A percentile compares a stretch with the other conserved stretches of the same genome.
Conservation (phyloP, 331 rosid species). For the Cydonia oblonga region DNA sequence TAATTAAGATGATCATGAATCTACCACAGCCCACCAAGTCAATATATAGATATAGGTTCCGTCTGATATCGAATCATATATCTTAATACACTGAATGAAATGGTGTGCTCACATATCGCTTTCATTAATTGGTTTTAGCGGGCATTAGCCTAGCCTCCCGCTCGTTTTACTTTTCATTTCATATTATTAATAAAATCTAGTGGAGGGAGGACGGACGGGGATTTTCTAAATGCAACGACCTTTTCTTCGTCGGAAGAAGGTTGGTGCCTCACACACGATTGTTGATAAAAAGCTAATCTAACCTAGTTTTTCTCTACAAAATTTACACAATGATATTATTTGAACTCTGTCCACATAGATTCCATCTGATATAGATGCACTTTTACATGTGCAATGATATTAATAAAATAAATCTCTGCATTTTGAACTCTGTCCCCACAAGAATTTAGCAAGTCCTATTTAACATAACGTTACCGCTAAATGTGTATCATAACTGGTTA, state of each 20-base stretch:
- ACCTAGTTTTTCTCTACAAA: no score
- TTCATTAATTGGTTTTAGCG: no score
- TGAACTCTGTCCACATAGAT: no score
- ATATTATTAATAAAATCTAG: no score
- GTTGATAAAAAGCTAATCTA: no score
- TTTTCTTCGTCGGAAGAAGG: no score
- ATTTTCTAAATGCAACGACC: rapidly evolving
- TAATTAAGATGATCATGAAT: not conserved
- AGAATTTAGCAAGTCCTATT: not conserved
- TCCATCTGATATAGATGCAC: not conserved
- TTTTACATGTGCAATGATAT: not conserved
- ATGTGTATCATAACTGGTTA: not conserved
- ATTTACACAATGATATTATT: no score
- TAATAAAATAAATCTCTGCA: not conserved
- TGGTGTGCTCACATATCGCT: not conserved
- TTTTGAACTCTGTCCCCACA: not conserved
- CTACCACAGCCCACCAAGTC: not conserved
- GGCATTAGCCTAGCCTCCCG: no score
- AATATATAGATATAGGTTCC: not conserved
- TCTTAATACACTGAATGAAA: not conserved
- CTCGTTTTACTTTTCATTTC: no score
- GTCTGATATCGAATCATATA: not conserved
- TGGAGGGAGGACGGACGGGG: no score
- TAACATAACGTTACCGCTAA: not conserved
- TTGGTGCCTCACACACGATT: no score